Conservation (phyloP, 495 filamentous ascomycete genomes). For the Penicillium parvum region DNA sequence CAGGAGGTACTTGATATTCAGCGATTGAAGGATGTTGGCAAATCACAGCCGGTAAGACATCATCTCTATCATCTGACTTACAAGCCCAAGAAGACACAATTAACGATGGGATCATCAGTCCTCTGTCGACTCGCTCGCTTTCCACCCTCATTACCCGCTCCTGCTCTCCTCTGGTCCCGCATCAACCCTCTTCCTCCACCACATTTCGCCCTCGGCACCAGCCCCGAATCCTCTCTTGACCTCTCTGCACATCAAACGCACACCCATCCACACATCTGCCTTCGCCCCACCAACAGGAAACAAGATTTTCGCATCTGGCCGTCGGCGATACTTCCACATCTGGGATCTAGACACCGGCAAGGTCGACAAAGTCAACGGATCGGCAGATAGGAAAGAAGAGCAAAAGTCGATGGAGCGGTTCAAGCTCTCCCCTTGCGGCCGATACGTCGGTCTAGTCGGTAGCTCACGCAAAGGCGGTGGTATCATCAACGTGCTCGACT, state of each 20-base stretch:
- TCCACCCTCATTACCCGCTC: conserved; percentile 84
- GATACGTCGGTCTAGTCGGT: conserved; percentile 76
- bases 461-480: conserved; percentile 78
- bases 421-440: conserved; percentile 78
- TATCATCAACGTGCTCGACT: conserved; percentile 78
- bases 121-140: conserved; percentile 74
- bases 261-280: conserved; percentile 72
- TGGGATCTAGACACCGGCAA: conserved; percentile 82
- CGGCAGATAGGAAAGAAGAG: conserved; percentile 62
- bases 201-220: conserved; percentile 71
- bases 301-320: conserved; percentile 74
- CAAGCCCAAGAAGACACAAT: not conserved
- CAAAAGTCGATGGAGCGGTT: conserved; percentile 89
- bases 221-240: conserved; percentile 82
- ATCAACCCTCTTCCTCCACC: conserved; percentile 81
- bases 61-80: not conserved
- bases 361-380: conserved; percentile 79
- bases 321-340: conserved; percentile 86
- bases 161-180: conserved; percentile 83
- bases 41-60: conserved; percentile 54
- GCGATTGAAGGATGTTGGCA: conserved; percentile 60
- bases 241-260: conserved; percentile 77
- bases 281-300: conserved; percentile 55
- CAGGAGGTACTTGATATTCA: conserved; percentile 87
- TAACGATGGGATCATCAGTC: conserved; percentile 53